These are phyloP conservation scores for Teratosphaeria zuluensis DNA, from an alignment of 2,329 filamentous ascomycete species.

Conservation along the genomic window DNA sequence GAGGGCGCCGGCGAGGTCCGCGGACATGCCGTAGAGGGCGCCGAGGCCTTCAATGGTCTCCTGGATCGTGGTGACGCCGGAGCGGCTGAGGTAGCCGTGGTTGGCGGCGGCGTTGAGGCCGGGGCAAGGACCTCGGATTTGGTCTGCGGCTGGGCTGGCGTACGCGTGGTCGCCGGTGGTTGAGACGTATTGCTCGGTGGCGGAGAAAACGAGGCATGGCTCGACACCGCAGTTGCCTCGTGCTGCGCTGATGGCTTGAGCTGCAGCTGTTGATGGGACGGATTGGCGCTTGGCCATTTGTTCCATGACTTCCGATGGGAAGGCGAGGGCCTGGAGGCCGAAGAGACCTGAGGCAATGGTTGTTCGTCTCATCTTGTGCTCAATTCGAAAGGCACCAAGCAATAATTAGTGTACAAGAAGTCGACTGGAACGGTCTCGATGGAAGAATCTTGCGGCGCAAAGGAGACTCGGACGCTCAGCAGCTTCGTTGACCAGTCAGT, in stretches of 20 bases:
- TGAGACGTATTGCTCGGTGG: conserved; percentile 13
- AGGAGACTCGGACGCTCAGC: too few species aligned
- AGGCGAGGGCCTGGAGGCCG: background rate
- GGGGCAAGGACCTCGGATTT: conserved; percentile 17
- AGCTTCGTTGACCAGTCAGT: too few species aligned
- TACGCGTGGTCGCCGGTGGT: conserved; percentile 14
- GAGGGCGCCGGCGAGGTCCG: conserved; percentile 20
- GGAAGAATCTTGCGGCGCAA: too few species aligned
- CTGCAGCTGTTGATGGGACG: background rate
- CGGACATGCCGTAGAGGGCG: conserved; percentile 17
- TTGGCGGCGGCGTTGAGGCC: conserved; percentile 18
- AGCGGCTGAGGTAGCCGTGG: conserved; percentile 18
- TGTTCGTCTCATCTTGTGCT: background rate
- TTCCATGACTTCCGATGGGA: background rate
- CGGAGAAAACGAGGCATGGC: conserved; percentile 11
- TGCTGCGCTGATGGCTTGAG: background rate
- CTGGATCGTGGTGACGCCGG: conserved; percentile 22
- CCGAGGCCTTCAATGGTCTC: conserved; percentile 18
- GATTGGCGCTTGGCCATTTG: background rate
- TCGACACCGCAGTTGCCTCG: conserved; percentile 4
- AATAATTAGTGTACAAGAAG: too few species aligned
- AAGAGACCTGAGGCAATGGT: background rate
- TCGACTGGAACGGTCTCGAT: too few species aligned
- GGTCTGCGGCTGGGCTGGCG: conserved; percentile 8
- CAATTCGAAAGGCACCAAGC: too few species aligned